Conservation (phyloP, 768 basidiomycete genomes). For the Mycena epipterygia region DNA sequence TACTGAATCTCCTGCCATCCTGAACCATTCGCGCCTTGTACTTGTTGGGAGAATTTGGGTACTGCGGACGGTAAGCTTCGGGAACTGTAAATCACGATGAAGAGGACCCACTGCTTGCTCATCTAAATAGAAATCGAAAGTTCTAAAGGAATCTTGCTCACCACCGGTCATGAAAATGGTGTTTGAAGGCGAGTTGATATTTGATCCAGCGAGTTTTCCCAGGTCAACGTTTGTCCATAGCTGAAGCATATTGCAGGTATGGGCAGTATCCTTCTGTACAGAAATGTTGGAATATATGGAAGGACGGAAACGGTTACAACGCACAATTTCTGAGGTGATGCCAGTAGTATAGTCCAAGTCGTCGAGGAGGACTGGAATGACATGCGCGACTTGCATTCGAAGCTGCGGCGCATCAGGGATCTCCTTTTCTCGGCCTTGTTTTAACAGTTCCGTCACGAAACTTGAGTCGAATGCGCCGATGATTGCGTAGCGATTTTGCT, state of each 20-base stretch:
- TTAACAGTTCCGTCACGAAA: background rate
- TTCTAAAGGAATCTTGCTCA: constrained; percentile 5
- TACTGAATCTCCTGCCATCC: background rate
- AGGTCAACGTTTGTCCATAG: constrained; percentile 35
- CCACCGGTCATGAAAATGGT: constrained; percentile 31
- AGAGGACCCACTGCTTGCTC: constrained; percentile 4
- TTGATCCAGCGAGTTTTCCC: constrained; percentile 13
- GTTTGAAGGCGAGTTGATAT: constrained; percentile 37
- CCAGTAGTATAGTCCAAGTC: constrained; percentile 22
- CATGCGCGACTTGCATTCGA: constrained; percentile 32
- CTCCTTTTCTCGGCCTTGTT: constrained; percentile 5
- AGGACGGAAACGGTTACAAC: constrained; percentile 2
- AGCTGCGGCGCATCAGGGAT: constrained; percentile 6
- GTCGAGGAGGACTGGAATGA: constrained; percentile 34
- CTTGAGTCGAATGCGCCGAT: constrained; percentile 28
- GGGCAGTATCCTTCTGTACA: constrained; percentile 20
- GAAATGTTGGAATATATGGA: constrained; percentile 5
- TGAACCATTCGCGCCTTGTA: constrained; percentile 4
- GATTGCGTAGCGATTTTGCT: constrained; percentile 37
- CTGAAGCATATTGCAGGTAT: constrained; percentile 33
- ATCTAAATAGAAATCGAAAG: constrained; percentile 2
- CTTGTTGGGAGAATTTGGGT: background rate
- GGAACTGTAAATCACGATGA: background rate
- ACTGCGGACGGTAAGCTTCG: background rate
- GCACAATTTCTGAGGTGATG: constrained; percentile 21